phyloP scores from a whole-genome alignment of 2,329 filamentous ascomycete species.

The Ascochyta rabiei region DNA sequence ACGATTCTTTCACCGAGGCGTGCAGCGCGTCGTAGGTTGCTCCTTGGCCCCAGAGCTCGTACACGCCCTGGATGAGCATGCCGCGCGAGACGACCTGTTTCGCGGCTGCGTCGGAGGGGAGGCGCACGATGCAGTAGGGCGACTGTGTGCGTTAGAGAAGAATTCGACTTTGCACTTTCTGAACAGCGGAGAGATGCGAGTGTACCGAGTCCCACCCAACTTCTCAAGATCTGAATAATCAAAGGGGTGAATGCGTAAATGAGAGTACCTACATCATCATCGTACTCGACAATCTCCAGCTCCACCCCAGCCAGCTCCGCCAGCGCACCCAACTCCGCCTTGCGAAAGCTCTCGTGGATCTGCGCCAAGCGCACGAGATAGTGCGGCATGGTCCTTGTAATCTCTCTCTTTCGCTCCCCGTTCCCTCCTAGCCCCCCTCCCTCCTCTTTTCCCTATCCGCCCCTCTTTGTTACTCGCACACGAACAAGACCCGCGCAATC shows the following conservation, averaged over 20 bases:
- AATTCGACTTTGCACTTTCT: too few species aligned
- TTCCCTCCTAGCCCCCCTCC: too few species aligned
- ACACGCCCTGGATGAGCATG: conserved; percentile 81
- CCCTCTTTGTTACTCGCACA: too few species aligned
- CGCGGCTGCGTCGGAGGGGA: conserved; percentile 69
- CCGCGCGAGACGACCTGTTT: conserved; percentile 72
- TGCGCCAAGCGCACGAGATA: conserved; percentile 91
- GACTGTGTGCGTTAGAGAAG: conserved; percentile 61
- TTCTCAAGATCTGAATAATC: background rate
- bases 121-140: conserved; percentile 79
- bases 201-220: too few species aligned
- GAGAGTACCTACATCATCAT: conserved; percentile 66
- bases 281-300: conserved; percentile 77
- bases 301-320: conserved; percentile 71
- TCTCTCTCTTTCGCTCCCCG: too few species aligned
- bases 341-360: conserved; percentile 86
- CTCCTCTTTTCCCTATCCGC: too few species aligned
- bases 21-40: conserved; percentile 72
- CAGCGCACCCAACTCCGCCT: conserved; percentile 81
- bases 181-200: too few species aligned
- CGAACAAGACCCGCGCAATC: too few species aligned
- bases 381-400: conserved; percentile 55
- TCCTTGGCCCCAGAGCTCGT: conserved; percentile 86
- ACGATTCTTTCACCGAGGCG: conserved; percentile 63
- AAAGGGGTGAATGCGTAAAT: background rate